Percentiles rank a stretch among this genome's conserved stretches.
Evolutionary conservation across 2,329 filamentous ascomycete species (phyloP).

Genomic region (Ramularia endophylla): DNA sequence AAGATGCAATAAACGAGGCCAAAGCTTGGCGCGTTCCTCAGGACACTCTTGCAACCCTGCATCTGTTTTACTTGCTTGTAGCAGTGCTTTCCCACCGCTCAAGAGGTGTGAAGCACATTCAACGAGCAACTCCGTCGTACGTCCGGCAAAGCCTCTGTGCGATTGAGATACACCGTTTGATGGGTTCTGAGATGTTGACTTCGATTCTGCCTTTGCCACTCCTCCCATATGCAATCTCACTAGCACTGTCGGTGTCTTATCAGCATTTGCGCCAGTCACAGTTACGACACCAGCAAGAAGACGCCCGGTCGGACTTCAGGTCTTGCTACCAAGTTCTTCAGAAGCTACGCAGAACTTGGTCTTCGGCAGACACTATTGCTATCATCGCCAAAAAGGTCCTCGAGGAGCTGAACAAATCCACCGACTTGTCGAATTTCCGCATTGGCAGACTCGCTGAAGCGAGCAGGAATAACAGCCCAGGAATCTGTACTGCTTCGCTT

Average conservation of each 20-base stretch:
- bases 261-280: constrained; percentile 50
- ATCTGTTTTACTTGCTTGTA: constrained; percentile 52
- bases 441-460: constrained; percentile 13
- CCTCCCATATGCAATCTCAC: constrained; percentile 50
- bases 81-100: constrained; percentile 53
- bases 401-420: constrained; percentile 25
- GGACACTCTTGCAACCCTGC: constrained; percentile 42
- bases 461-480: constrained; percentile 11
- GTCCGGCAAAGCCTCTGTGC: constrained; percentile 51
- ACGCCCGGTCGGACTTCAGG: constrained; percentile 41
- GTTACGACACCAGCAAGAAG: constrained; percentile 42
- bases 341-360: constrained; percentile 39
- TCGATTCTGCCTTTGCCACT: constrained; percentile 48
- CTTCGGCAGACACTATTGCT: constrained; percentile 43
- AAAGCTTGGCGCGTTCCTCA: constrained; percentile 38
- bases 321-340: constrained; percentile 41
- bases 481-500: constrained; percentile 17
- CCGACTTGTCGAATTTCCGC: constrained; percentile 23
- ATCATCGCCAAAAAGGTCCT: constrained; percentile 28
- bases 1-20: constrained; percentile 27
- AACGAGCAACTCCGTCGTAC: constrained; percentile 46
- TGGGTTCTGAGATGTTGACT: constrained; percentile 42
- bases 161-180: constrained; percentile 46
- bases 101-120: constrained; percentile 33
- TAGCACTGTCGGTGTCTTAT: constrained; percentile 53